phyloP scores from a whole-genome alignment of 2,329 filamentous ascomycete genomes.

The Fusarium dlaminii region DNA sequence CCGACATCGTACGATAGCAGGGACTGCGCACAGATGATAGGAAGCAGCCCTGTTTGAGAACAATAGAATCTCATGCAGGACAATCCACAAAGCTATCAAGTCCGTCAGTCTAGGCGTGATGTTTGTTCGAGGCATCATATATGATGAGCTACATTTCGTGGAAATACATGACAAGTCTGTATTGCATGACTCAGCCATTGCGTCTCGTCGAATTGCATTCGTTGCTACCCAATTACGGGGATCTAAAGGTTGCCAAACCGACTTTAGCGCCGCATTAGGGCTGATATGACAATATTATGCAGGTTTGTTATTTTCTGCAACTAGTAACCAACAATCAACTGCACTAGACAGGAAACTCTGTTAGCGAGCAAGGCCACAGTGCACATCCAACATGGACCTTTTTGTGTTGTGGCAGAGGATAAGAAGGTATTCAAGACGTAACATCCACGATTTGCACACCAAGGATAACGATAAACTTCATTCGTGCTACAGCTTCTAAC shows the following conservation, averaged over 20 bases:
- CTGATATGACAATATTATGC: too few species aligned
- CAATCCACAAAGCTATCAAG: accelerated
- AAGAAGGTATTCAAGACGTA: neutral
- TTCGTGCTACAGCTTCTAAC: accelerated
- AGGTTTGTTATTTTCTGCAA: too few species aligned
- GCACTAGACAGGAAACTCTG: too few species aligned
- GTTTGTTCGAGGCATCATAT: neutral
- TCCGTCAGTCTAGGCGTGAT: neutral
- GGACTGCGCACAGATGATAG: neutral
- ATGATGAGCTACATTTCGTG: neutral
- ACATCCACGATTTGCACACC: neutral
- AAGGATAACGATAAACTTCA: neutral
- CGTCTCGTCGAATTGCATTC: too few species aligned
- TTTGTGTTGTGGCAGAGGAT: too few species aligned
- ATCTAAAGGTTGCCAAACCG: too few species aligned
- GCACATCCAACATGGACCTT: too few species aligned
- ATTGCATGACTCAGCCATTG: too few species aligned
- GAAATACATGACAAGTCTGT: neutral
- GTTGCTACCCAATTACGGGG: too few species aligned
- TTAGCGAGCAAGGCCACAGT: too few species aligned
- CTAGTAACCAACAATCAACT: too few species aligned
- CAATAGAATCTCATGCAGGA: neutral
- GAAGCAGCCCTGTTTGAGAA: neutral
- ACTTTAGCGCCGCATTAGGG: too few species aligned
- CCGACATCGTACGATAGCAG: neutral